A percentile compares a stretch with the other conserved stretches of the same genome.
Conservation (phyloP, 345 rosid genomes). For the Lepidium aucheri region DNA sequence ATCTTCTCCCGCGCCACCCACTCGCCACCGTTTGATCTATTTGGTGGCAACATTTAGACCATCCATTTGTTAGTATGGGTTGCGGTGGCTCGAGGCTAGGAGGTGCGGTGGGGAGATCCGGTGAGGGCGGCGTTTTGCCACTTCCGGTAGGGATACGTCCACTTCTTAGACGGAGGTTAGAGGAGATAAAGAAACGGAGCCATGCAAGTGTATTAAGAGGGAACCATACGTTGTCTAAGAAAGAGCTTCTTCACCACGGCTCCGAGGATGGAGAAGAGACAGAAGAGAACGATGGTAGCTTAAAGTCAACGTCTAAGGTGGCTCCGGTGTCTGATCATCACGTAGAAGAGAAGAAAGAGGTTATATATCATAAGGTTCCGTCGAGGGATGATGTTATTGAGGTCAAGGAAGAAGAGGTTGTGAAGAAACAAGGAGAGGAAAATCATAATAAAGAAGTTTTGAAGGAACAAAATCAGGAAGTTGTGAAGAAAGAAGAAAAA, state of each 20-base stretch:
- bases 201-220: conserved; percentile 28
- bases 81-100: conserved; percentile 23
- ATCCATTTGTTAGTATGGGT: conserved; percentile 19
- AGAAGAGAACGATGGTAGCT: conserved; percentile 10
- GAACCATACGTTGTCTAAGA: conserved; percentile 23
- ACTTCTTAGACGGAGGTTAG: conserved; percentile 24
- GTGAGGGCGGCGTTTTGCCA: conserved; percentile 13
- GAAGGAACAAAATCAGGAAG: background rate
- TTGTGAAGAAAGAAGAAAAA: background rate
- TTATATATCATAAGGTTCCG: conserved; percentile 7
- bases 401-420: conserved; percentile 10
- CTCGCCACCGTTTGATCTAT: conserved; percentile 5
- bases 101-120: background rate
- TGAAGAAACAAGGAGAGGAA: conserved; percentile 16
- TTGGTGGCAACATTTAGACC: conserved; percentile 2
- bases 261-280: conserved; percentile 17
- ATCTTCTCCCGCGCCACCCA: background rate
- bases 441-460: background rate
- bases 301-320: conserved; percentile 21
- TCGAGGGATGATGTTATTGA: background rate
- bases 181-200: conserved; percentile 28
- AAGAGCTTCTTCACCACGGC: conserved; percentile 23
- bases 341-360: conserved; percentile 24
- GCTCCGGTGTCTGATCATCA: conserved; percentile 21
- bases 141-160: conserved; percentile 26